These are phyloP conservation scores for Vicia villosa DNA, from an alignment of 306 rosid species.

Conservation along the genomic window DNA sequence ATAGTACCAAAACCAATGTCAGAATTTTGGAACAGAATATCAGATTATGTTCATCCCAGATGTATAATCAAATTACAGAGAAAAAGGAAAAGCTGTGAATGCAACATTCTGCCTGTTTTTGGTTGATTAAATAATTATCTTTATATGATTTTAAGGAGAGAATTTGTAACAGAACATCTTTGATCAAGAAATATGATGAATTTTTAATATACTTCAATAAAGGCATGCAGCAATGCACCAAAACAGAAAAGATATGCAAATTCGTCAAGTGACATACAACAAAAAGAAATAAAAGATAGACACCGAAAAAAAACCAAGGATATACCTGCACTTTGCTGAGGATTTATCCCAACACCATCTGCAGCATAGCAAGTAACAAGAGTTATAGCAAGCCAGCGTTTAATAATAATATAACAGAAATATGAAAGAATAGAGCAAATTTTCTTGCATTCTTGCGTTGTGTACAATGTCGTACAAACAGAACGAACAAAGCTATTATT, in stretches of 20 bases:
- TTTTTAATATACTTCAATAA: neutral
- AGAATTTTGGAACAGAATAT: neutral
- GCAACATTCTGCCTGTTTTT: neutral
- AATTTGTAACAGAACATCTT: neutral
- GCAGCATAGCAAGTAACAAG: slow-evolving; percentile 42
- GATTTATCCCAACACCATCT: slow-evolving; percentile 98
- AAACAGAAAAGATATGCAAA: neutral
- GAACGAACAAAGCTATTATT: neutral
- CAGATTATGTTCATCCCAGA: neutral
- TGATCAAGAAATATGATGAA: neutral
- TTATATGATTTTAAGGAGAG: neutral
- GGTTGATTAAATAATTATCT: neutral
- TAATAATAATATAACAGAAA: slow-evolving; percentile 12
- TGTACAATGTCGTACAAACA: neutral
- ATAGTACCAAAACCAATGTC: slow-evolving; percentile 6
- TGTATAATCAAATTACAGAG: neutral
- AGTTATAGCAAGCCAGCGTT: slow-evolving; percentile 11
- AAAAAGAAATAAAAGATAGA: neutral
- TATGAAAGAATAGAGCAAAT: neutral
- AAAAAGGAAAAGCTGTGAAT: neutral
- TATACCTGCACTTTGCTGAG: slow-evolving; percentile 98
- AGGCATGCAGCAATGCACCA: neutral
- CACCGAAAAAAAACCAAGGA: neutral
- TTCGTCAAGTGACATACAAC: neutral
- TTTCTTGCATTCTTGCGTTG: neutral